Evolutionary conservation across 2,329 filamentous ascomycete species (phyloP).

Genomic region (Colletotrichum graminicola): DNA sequence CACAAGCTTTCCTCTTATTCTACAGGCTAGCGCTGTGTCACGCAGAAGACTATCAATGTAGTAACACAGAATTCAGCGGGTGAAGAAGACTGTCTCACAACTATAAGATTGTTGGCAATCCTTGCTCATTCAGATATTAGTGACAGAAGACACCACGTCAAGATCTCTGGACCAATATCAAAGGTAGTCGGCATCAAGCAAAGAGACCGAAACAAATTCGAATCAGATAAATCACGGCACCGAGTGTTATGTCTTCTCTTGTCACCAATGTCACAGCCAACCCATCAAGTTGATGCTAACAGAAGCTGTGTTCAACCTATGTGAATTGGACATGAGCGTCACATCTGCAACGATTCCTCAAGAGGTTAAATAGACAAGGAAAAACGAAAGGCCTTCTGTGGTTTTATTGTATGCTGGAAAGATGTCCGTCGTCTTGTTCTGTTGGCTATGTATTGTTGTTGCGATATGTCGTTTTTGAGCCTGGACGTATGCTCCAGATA

Average conservation of each 20-base stretch:
- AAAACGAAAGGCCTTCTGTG: neutral
- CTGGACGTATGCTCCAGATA: neutral
- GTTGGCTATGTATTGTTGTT: neutral
- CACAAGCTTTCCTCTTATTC: too few species aligned
- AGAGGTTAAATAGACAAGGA: neutral
- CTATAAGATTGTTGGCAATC: too few species aligned
- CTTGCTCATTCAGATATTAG: neutral
- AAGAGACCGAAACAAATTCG: neutral
- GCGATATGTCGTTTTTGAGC: neutral
- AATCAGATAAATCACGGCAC: fast-evolving
- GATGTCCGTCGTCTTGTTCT: too few species aligned
- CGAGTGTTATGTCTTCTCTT: neutral
- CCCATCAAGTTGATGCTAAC: neutral
- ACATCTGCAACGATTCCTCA: neutral
- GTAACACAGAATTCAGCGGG: too few species aligned
- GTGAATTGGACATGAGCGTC: neutral
- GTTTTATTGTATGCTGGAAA: neutral
- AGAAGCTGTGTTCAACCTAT: too few species aligned
- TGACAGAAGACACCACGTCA: neutral
- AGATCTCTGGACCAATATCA: neutral
- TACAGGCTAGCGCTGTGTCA: too few species aligned
- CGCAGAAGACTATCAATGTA: too few species aligned
- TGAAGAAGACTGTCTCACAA: neutral
- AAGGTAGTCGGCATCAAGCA: fast-evolving
- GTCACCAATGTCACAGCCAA: neutral